phyloP scores from a whole-genome alignment of 2,329 filamentous ascomycete genomes.

The Leptographium wingfieldii region DNA sequence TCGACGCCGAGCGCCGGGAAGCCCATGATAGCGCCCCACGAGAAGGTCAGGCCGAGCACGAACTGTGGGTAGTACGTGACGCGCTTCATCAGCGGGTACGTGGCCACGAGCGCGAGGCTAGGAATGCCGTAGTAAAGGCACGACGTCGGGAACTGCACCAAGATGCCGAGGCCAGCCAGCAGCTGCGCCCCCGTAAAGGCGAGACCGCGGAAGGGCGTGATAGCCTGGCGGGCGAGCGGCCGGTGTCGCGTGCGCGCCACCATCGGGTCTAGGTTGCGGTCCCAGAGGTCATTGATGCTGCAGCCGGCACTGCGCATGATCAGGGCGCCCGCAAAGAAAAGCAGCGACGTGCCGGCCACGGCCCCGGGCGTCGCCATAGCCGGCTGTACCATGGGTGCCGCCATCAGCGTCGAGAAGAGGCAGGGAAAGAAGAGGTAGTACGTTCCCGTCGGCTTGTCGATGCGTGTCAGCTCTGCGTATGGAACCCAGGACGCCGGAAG shows the following conservation, averaged over 20 bases:
- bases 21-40: constrained; percentile 80
- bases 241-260: constrained; percentile 64
- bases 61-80: constrained; percentile 81
- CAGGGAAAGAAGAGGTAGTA: constrained; percentile 82
- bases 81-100: constrained; percentile 74
- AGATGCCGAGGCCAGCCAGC: constrained; percentile 56
- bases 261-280: constrained; percentile 72
- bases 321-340: constrained; percentile 66
- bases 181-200: constrained; percentile 65
- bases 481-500: constrained; percentile 61
- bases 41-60: constrained; percentile 73
- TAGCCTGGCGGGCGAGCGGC: constrained; percentile 67
- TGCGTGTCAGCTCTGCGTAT: constrained; percentile 68
- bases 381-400: constrained; percentile 55
- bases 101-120: constrained; percentile 57
- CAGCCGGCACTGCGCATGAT: constrained; percentile 84
- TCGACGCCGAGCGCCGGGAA: constrained; percentile 75
- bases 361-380: constrained; percentile 42
- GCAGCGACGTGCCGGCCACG: constrained; percentile 49
- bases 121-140: constrained; percentile 72
- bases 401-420: constrained; percentile 71
- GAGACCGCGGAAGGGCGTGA: constrained; percentile 59
- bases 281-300: constrained; percentile 84
- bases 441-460: constrained; percentile 71
- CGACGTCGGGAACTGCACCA: constrained; percentile 60